These are phyloP conservation scores for Brettanomyces naardenensis DNA, from an alignment of 805 yeast species.

Conservation along the genomic window DNA sequence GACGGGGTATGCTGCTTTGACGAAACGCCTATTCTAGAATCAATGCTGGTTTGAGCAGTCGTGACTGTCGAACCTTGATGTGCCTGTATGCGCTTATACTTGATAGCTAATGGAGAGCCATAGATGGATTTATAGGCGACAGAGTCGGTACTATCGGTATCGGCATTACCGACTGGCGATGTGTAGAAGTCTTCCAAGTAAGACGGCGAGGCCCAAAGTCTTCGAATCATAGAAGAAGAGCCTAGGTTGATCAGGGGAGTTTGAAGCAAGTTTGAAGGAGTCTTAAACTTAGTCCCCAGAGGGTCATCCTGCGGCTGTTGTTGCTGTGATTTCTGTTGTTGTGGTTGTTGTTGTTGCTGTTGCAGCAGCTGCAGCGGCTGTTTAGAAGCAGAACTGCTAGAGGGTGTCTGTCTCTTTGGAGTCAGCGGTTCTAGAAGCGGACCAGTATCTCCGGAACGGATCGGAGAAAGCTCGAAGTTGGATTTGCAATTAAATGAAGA, in stretches of 20 bases:
- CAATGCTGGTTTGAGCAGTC: background rate
- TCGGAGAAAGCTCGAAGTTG: conserved; percentile 56
- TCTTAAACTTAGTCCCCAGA: conserved; percentile 19
- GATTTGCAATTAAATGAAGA: conserved; percentile 62
- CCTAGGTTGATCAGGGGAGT: conserved; percentile 14
- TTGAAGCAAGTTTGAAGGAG: conserved; percentile 18
- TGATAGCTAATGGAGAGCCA: conserved; percentile 29
- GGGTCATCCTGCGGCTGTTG: conserved; percentile 5
- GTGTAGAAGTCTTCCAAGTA: conserved; percentile 61
- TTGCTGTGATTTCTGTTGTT: conserved; percentile 4
- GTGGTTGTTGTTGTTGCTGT: conserved; percentile 2
- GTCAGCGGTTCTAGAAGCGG: conserved; percentile 60
- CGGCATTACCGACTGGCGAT: conserved; percentile 30
- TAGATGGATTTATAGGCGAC: conserved; percentile 20
- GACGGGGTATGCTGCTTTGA: background rate
- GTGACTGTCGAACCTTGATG: background rate
- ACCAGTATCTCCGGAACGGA: conserved; percentile 46
- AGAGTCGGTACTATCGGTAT: conserved; percentile 14
- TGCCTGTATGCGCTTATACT: conserved; percentile 5
- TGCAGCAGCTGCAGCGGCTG: too few species aligned
- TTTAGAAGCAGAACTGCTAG: conserved; percentile 6
- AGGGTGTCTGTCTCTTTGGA: conserved; percentile 29
- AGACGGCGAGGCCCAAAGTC: conserved; percentile 59
- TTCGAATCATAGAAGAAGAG: conserved; percentile 37
- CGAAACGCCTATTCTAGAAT: background rate